Conservation (phyloP, 1,139 yeast genomes). For the Zygosaccharomyces pseudobailii region DNA sequence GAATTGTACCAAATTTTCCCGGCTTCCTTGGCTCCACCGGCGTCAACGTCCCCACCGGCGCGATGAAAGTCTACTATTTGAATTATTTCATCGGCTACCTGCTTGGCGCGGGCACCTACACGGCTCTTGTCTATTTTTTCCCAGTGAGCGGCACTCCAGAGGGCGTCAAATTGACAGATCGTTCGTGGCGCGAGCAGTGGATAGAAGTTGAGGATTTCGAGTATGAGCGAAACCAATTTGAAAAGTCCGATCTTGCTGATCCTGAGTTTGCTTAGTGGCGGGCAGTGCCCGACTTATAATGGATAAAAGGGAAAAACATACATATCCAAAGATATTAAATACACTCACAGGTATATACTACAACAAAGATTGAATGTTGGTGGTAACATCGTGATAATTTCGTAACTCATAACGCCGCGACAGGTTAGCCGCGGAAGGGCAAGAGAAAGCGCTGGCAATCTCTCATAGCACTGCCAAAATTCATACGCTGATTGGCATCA, state of each 20-base stretch:
- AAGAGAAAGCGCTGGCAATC: too few relatives aligned
- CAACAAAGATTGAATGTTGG: neutral
- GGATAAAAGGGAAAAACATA: neutral
- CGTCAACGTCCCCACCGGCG: slow-evolving; percentile 67
- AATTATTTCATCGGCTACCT: slow-evolving; percentile 74
- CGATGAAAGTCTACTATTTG: slow-evolving; percentile 63
- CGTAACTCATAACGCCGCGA: slow-evolving; percentile 1
- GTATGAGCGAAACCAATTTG: slow-evolving; percentile 30
- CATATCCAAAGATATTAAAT: neutral
- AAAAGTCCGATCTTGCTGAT: slow-evolving; percentile 6
- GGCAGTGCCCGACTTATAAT: neutral
- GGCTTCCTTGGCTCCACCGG: slow-evolving; percentile 83
- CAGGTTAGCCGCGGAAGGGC: neutral
- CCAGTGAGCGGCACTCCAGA: slow-evolving; percentile 59
- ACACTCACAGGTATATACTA: neutral
- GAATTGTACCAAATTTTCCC: slow-evolving; percentile 75
- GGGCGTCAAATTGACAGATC: slow-evolving; percentile 37
- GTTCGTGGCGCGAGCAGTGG: slow-evolving; percentile 50
- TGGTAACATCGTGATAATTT: neutral
- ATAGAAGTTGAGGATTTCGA: slow-evolving; percentile 55
- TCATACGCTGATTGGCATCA: slow-evolving; percentile 5
- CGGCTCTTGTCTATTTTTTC: slow-evolving; percentile 44
- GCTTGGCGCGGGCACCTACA: slow-evolving; percentile 49
- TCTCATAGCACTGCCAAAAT: neutral
- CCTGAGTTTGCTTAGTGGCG: slow-evolving; percentile 5